Conservation (phyloP, 1,284 basidiomycete species). For the Cryptococcus wingfieldii region DNA sequence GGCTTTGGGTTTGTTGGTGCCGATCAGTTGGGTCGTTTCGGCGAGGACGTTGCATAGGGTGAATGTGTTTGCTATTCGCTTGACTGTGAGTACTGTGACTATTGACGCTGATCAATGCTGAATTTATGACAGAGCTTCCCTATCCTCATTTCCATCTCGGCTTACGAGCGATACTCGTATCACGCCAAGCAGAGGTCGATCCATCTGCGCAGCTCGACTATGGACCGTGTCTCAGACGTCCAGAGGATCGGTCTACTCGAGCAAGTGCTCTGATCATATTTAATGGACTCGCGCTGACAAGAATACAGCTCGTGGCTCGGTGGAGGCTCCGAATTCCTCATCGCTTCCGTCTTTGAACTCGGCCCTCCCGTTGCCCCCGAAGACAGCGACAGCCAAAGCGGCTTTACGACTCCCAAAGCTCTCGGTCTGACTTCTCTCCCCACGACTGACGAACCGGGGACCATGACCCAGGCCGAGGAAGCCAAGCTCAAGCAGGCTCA, state of each 20-base stretch:
- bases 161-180: slow-evolving; percentile 65
- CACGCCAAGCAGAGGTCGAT: slow-evolving; percentile 20
- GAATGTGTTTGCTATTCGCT: slow-evolving; percentile 76
- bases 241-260: slow-evolving; percentile 30
- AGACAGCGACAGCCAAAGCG: background rate
- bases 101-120: background rate
- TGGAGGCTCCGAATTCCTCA: slow-evolving; percentile 36
- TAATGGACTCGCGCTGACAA: too few relatives aligned
- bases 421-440: slow-evolving; percentile 5
- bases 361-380: slow-evolving; percentile 18
- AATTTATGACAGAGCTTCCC: slow-evolving; percentile 60
- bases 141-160: slow-evolving; percentile 66
- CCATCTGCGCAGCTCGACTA: slow-evolving; percentile 20
- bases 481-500: background rate
- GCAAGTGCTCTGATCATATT: slow-evolving; percentile 17
- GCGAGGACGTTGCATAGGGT: slow-evolving; percentile 69
- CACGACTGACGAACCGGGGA: background rate
- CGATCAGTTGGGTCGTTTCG: slow-evolving; percentile 65
- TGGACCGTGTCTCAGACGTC: slow-evolving; percentile 17
- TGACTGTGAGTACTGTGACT: slow-evolving; percentile 53
- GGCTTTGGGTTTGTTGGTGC: slow-evolving; percentile 71
- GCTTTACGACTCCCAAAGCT: slow-evolving; percentile 16
- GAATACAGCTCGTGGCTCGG: slow-evolving; percentile 41
- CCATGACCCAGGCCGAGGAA: background rate
- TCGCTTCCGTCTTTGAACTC: slow-evolving; percentile 44